Evolutionary conservation across 1,284 basidiomycete species (phyloP).

Genomic region (Rhodotorula sp.): DNA sequence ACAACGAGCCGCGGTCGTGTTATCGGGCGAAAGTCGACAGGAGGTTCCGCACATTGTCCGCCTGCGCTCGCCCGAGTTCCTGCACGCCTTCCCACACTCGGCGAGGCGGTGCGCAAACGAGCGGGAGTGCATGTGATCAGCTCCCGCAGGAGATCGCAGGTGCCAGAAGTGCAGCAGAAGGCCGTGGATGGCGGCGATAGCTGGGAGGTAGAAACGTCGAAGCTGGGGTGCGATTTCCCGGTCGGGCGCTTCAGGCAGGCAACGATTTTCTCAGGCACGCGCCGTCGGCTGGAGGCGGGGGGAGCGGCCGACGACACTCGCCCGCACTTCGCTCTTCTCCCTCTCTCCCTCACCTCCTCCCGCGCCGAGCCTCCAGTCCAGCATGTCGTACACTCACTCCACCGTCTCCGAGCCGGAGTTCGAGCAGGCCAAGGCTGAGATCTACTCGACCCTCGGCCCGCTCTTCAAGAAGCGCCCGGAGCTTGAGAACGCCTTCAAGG

Average conservation of each 20-base stretch:
- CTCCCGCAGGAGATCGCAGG: fast-evolving
- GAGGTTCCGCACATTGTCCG: not conserved
- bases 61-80: not conserved
- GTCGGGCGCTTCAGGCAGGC: no score
- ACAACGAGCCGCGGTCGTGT: not conserved
- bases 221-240: no score
- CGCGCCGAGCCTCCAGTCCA: not conserved
- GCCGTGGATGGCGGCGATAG: not conserved
- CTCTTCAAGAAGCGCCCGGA: constrained; percentile 71
- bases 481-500: constrained; percentile 70
- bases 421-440: constrained; percentile 44
- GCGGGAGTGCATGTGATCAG: not conserved
- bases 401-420: constrained; percentile 42
- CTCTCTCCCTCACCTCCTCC: not conserved
- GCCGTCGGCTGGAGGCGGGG: no score
- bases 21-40: not conserved
- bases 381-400: constrained; percentile 37
- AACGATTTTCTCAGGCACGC: no score
- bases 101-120: no score
- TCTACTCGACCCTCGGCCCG: constrained; percentile 64
- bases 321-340: not conserved
- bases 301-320: not conserved
- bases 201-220: no score
- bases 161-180: not conserved
- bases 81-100: not conserved